Percentiles rank a stretch among this genome's conserved stretches.
These are phyloP conservation scores for Odontarrhena argentea DNA, from an alignment of 345 rosid genomes.

Conservation along the genomic window DNA sequence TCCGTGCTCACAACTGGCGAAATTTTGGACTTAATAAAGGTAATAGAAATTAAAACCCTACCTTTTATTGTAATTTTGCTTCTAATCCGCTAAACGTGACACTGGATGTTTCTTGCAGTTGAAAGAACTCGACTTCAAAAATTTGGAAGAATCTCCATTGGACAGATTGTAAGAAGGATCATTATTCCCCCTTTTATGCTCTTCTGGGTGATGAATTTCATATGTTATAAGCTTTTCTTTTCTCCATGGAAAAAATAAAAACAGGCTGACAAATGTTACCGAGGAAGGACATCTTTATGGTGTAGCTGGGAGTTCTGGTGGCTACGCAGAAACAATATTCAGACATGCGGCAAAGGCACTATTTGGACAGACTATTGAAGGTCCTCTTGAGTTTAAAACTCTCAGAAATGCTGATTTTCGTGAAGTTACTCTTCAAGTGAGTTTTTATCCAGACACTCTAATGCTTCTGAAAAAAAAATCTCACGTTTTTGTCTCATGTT, in stretches of 20 bases:
- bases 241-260: background rate
- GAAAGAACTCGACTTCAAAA: constrained; percentile 64
- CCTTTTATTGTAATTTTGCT: constrained; percentile 5
- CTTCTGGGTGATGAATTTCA: background rate
- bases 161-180: constrained; percentile 64
- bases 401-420: constrained; percentile 82
- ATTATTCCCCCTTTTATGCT: background rate
- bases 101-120: constrained; percentile 51
- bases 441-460: constrained; percentile 29
- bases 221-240: constrained; percentile 11
- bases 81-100: background rate
- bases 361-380: constrained; percentile 64
- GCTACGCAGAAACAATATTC: constrained; percentile 82
- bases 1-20: constrained; percentile 91
- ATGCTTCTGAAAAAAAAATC: background rate
- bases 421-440: constrained; percentile 80
- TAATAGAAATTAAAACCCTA: constrained; percentile 25
- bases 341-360: constrained; percentile 67
- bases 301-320: constrained; percentile 90
- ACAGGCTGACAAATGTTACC: constrained; percentile 75
- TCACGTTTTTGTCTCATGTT: background rate
- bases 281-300: constrained; percentile 83
- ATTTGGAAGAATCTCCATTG: constrained; percentile 69
- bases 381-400: constrained; percentile 65
- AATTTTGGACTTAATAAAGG: constrained; percentile 84